Evolutionary conservation across 768 basidiomycete genomes (phyloP).

Genomic region (Boletus huronensis): DNA sequence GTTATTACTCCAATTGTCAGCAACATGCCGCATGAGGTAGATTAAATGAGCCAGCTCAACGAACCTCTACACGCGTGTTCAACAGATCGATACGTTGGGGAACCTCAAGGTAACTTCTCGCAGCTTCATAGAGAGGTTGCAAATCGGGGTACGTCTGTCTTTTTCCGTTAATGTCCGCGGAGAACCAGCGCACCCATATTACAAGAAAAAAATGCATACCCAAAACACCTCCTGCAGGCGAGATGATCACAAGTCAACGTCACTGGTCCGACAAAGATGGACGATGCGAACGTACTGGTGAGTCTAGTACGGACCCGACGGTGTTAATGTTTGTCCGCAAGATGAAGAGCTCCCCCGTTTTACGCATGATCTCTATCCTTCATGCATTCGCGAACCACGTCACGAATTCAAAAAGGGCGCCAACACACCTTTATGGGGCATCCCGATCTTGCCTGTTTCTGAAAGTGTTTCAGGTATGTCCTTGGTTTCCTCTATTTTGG

Average conservation of each 20-base stretch:
- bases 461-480: slow-evolving; percentile 92
- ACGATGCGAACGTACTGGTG: slow-evolving; percentile 59
- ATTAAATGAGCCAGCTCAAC: slow-evolving; percentile 19
- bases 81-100: slow-evolving; percentile 90
- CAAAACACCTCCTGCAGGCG: slow-evolving; percentile 82
- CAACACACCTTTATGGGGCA: slow-evolving; percentile 70
- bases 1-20: slow-evolving; percentile 2
- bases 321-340: slow-evolving; percentile 92
- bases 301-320: slow-evolving; percentile 95
- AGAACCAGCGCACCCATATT: not conserved
- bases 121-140: slow-evolving; percentile 91
- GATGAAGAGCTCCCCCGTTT: slow-evolving; percentile 93
- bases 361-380: slow-evolving; percentile 86
- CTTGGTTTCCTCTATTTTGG: slow-evolving; percentile 94
- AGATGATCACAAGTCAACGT: not conserved
- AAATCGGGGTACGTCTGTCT: slow-evolving; percentile 87
- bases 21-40: not conserved
- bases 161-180: slow-evolving; percentile 19
- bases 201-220: slow-evolving; percentile 47
- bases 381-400: slow-evolving; percentile 13
- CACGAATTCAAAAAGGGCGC: not conserved
- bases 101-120: slow-evolving; percentile 91
- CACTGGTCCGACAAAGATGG: not conserved
- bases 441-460: slow-evolving; percentile 92
- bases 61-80: slow-evolving; percentile 89